These are phyloP conservation scores for Boletus subluridellus DNA, from an alignment of 1,284 basidiomycete species.

Conservation along the genomic window DNA sequence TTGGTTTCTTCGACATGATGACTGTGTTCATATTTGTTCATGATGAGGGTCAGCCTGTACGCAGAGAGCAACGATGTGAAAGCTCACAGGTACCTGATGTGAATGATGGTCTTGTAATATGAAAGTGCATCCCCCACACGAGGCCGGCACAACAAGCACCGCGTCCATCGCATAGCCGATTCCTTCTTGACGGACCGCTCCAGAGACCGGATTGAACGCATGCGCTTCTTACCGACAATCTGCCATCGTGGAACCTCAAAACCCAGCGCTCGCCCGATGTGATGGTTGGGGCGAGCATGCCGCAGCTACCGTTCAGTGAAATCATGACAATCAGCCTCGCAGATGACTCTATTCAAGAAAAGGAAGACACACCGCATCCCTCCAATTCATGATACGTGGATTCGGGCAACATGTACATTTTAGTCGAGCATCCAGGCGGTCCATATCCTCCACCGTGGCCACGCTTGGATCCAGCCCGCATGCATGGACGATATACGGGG, in stretches of 20 bases:
- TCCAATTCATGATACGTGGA: neutral
- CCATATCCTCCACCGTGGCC: slow-evolving; percentile 19
- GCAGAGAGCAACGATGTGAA: neutral
- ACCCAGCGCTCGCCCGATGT: no score
- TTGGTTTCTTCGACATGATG: neutral
- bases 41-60: neutral
- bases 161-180: neutral
- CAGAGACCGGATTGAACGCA: neutral
- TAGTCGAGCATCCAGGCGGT: slow-evolving; percentile 12
- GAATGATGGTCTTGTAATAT: neutral
- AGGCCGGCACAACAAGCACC: slow-evolving; percentile 7
- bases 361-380: slow-evolving; percentile 1
- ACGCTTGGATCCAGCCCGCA: slow-evolving; percentile 16
- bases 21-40: neutral
- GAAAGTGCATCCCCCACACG: neutral
- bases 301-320: neutral
- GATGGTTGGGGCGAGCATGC: neutral
- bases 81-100: neutral
- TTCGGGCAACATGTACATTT: neutral
- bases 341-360: neutral
- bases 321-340: neutral
- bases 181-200: neutral
- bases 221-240: neutral
- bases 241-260: neutral
- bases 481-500: slow-evolving; percentile 2